Conservation (phyloP, 192 early-diverging fungal genomes). For the Backusella tarrabulga region DNA sequence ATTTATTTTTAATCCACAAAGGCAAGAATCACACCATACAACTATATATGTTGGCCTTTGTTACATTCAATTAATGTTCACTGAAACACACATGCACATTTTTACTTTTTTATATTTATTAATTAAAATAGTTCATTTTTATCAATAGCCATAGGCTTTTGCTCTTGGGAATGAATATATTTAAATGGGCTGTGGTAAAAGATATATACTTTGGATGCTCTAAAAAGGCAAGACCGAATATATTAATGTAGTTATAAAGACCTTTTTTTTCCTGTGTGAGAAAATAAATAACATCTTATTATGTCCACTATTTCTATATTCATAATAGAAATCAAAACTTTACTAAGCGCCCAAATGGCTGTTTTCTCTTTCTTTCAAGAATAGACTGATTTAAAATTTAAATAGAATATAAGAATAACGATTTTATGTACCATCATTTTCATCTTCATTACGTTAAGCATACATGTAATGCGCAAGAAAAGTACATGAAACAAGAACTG, state of each 20-base stretch:
- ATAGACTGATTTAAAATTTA: neutral
- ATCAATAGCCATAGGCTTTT: neutral
- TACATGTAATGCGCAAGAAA: neutral
- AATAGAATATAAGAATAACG: neutral
- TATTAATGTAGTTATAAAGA: neutral
- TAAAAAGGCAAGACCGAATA: neutral
- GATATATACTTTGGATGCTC: neutral
- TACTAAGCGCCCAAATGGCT: neutral
- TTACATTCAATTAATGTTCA: neutral
- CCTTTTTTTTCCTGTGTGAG: neutral
- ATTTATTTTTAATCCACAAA: neutral
- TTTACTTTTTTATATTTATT: neutral
- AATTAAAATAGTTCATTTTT: neutral
- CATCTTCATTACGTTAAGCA: neutral
- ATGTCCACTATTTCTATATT: conserved; percentile 6
- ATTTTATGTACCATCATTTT: neutral
- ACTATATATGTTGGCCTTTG: neutral
- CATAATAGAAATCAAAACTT: neutral
- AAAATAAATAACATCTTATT: neutral
- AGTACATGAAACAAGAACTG: neutral
- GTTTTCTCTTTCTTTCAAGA: neutral
- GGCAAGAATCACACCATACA: neutral
- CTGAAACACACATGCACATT: neutral
- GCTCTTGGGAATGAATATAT: neutral
- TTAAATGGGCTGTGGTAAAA: neutral